Base-by-base conservation (phyloP, 225 moss, liverwort and hornwort genomes). In the Ulota crispa region DNA sequence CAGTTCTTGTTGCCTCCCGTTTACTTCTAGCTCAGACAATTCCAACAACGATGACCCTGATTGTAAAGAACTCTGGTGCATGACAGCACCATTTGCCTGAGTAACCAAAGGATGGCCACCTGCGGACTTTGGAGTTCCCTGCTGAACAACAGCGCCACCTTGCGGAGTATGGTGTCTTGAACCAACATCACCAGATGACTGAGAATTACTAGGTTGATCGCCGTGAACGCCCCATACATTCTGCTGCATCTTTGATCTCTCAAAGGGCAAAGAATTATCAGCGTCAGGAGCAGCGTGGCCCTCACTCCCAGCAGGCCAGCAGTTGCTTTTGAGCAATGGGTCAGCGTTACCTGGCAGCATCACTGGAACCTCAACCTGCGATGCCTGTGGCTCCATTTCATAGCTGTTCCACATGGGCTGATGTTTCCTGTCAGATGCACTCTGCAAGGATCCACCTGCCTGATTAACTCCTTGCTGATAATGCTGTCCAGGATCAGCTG, bases 171-270 rank as follows among this genome's bases (percentile, higher is more conserved):
- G 87, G 59, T 92, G 91, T 74, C 94, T 92, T 50, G 88, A 84
- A 77, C 93, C 96, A 63, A 92, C 59, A 79, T 96, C 96, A 76
- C 87, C 84, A 9, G 90, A 87, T 32, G 93, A 91, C 82, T 94
- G 90, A 43, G 90, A 90, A 54, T 86, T 86, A 78, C 85, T 92
- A 27, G 92, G 94, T 89, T 92, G 94, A 72, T 83, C 80, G 67
- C 79, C 88, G 75, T 94, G 91, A 68, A 88, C 92, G 73, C 89
- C 85, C 94, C 94, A 96, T 10, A 90, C 81, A 78, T 82, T 93
- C 59, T 90, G 94, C 86, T 91, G 94, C 78, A 91, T 86, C 79
- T 89, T 86, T 81, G 86, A 87, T 77, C 92, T 86, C 47, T 91
- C 86, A 30, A 91, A 92, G 27, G 91, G 79, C 64, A 89, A 72